Evolutionary conservation across 805 yeast species (phyloP), one percentile per base, ranked within the genome.

Genomic region (Saturnispora hagleri): DNA sequence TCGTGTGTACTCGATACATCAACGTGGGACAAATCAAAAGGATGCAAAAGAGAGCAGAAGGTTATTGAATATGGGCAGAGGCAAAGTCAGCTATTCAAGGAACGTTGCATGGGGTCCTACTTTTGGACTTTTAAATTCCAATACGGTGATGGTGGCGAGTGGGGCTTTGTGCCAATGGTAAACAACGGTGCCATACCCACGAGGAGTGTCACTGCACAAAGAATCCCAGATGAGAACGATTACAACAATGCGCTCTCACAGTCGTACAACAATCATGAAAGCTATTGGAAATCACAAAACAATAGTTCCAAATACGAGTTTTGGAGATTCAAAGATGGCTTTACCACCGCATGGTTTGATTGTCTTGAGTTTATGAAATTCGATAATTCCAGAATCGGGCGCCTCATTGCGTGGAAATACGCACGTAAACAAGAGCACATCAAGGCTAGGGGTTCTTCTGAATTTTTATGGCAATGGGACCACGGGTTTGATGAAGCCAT

Each of bases 101-200:
- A 75, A 38, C 68, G 84, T 35, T 83, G 91, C 1, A 76, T 80
- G 52, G 98, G 98, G 0, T 74, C 79, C 53, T 90, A 76, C 66
- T 91, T 93, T 68, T 91, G 98, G 98, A 86, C 96, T 2, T 86
- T 70, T 65, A 88, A 89, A 68, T 90, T 90, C 62, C 79, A 84
- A 63, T 74, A 81, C 52, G 97, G 97, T 2, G 84, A 83, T 62
- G 97, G 97, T 43, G 98, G 98, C 15, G 97, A 89, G 69, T 91
- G 98, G 98, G 97, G 93, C 47, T 84, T 88, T 68, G 74, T 76
- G 24, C 86, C 89, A 36, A 87, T 86, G 89, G 70, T 75, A 20
- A 81, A 83, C 22, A 68, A 69, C 49, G 89, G 88, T 1, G 77
- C 81, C 8, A 65, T 81, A 24, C 77, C 80, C 5, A 51, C 64